These are phyloP conservation scores for Endoconidiophora polonica DNA, from an alignment of 2,329 filamentous ascomycete species.

Conservation along the genomic window DNA sequence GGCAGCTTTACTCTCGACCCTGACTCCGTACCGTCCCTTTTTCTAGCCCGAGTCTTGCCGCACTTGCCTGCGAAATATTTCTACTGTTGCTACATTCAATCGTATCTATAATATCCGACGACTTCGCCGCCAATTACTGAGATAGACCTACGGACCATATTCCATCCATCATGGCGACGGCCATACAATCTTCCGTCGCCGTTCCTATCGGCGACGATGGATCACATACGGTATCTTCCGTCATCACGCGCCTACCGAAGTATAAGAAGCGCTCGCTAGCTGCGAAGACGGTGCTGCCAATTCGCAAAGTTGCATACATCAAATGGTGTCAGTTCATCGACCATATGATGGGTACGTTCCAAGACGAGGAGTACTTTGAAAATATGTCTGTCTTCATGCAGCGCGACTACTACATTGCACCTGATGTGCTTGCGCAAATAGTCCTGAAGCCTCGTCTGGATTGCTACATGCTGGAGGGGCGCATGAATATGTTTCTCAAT, in stretches of 20 bases:
- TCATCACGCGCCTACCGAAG: background rate
- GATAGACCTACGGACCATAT: too few species aligned
- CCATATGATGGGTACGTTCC: background rate
- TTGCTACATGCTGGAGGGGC: slow-evolving; percentile 39
- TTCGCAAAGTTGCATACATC: slow-evolving; percentile 8
- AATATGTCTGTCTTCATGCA: background rate
- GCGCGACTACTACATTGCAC: slow-evolving; percentile 32
- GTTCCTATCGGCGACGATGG: background rate
- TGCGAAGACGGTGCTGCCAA: slow-evolving; percentile 4
- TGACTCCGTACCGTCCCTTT: too few species aligned
- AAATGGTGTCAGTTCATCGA: slow-evolving; percentile 6
- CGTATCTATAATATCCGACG: too few species aligned
- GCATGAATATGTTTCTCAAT: slow-evolving; percentile 42
- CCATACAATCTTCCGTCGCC: background rate
- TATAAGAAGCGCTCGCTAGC: background rate
- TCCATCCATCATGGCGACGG: slow-evolving; percentile 3
- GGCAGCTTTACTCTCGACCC: background rate
- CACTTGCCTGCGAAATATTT: too few species aligned
- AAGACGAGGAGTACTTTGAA: slow-evolving; percentile 2
- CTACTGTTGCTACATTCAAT: too few species aligned
- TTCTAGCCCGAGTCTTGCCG: too few species aligned
- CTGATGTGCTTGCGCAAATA: slow-evolving; percentile 36
- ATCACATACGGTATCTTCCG: background rate
- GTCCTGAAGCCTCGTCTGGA: slow-evolving; percentile 37
- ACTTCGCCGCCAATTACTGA: too few species aligned